These are phyloP conservation scores for Tylopilus balloui DNA, from an alignment of 768 basidiomycete genomes.

Conservation along the genomic window DNA sequence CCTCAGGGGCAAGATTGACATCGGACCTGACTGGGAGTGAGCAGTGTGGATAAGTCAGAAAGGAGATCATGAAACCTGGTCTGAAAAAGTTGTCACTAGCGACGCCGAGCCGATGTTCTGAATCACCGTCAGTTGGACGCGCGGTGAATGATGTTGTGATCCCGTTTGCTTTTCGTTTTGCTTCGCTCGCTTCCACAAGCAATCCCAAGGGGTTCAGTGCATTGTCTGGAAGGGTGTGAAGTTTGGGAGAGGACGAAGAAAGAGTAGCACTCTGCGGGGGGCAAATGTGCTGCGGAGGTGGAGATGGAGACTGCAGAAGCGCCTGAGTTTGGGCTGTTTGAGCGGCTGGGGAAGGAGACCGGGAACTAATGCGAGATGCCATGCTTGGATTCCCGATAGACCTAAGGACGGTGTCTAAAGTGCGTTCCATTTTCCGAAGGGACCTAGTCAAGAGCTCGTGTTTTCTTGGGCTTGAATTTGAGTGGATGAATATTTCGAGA, in stretches of 20 bases:
- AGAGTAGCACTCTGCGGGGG: conserved; percentile 20
- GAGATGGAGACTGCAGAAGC: conserved; percentile 49
- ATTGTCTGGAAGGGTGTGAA: conserved; percentile 91
- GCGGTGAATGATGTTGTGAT: conserved; percentile 40
- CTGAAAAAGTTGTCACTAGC: conserved; percentile 89
- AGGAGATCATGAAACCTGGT: conserved; percentile 52
- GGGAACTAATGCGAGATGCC: conserved; percentile 74
- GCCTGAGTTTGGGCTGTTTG: conserved; percentile 51
- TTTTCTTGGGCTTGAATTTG: conserved; percentile 52
- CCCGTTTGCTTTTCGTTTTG: conserved; percentile 61
- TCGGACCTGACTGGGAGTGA: conserved; percentile 54
- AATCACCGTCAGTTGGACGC: conserved; percentile 34
- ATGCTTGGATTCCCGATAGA: conserved; percentile 84
- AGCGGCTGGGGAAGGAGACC: conserved; percentile 66
- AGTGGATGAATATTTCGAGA: conserved; percentile 28
- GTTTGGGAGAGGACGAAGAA: conserved; percentile 64
- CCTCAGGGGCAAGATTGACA: conserved; percentile 81
- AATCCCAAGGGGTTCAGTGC: conserved; percentile 88
- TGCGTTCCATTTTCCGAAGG: conserved; percentile 86
- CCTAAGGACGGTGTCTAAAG: conserved; percentile 85
- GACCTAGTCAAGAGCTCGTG: conserved; percentile 78
- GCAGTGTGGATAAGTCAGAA: neutral
- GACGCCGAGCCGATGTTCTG: conserved; percentile 61
- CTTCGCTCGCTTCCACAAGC: conserved; percentile 84
- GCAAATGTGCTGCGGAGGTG: conserved; percentile 41